Evolutionary conservation across 164 flowering plant species (phyloP).

Genomic region (Saururus chinensis): DNA sequence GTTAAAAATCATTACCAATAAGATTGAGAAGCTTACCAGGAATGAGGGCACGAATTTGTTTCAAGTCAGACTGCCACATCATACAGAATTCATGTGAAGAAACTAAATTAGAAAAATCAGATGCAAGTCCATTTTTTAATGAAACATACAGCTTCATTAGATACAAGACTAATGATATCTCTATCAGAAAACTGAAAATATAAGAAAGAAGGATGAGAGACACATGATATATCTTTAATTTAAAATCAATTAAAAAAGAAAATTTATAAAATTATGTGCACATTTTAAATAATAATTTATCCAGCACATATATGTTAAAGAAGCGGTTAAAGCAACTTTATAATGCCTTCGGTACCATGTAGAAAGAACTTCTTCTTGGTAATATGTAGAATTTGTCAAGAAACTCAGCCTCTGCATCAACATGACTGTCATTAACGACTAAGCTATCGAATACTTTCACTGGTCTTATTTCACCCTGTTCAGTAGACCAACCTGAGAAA

Average conservation of each 20-base stretch:
- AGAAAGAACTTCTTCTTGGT: constrained; percentile 68
- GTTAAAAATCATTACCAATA: no score
- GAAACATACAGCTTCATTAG: neutral
- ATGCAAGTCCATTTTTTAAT: neutral
- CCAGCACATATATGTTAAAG: neutral
- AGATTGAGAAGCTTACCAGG: constrained; percentile 48
- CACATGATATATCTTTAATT: no score
- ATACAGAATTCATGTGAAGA: neutral
- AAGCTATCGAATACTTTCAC: constrained; percentile 54
- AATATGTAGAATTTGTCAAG: constrained; percentile 38
- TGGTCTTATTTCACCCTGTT: constrained; percentile 19
- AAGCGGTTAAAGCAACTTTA: no score
- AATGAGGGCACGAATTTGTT: constrained; percentile 54
- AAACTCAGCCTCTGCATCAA: constrained; percentile 69
- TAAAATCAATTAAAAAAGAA: no score
- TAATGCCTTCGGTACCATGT: constrained; percentile 46
- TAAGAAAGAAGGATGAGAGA: no score
- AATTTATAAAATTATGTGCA: no score
- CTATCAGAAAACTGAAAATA: no score
- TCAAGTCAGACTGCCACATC: constrained; percentile 76
- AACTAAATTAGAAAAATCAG: no score
- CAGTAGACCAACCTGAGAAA: constrained; percentile 20
- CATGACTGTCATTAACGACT: constrained; percentile 38
- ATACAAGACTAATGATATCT: neutral
- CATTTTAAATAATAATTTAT: no score